Conservation (phyloP, 768 basidiomycete genomes). For the Arthromyces matolae region DNA sequence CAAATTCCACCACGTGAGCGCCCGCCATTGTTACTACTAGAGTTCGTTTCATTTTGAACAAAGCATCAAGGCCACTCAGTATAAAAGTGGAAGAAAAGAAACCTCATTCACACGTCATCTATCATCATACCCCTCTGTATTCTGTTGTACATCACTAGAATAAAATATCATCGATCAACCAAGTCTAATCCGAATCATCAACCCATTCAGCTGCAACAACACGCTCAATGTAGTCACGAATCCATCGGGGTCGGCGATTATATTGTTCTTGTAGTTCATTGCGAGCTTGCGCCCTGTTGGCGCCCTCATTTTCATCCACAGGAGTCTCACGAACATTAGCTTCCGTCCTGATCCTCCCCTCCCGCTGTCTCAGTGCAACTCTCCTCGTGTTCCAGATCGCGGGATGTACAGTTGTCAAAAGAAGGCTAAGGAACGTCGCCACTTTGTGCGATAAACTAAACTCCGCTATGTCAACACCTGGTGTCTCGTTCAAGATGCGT, state of each 20-base stretch:
- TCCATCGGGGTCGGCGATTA: conserved; percentile 54
- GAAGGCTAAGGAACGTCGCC: conserved; percentile 50
- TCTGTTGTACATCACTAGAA: conserved; percentile 19
- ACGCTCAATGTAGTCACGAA: conserved; percentile 59
- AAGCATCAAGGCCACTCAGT: conserved; percentile 9
- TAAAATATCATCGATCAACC: conserved; percentile 16
- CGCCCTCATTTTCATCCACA: conserved; percentile 27
- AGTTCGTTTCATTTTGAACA: conserved; percentile 14
- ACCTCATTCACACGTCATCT: not conserved
- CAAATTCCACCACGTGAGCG: conserved; percentile 14
- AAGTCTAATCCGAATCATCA: conserved; percentile 53
- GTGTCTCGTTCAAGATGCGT: conserved; percentile 35
- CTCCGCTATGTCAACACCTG: conserved; percentile 30
- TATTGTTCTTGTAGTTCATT: conserved; percentile 48
- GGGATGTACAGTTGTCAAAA: conserved; percentile 64
- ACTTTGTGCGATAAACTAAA: conserved; percentile 49
- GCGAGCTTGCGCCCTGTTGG: conserved; percentile 33
- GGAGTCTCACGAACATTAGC: conserved; percentile 40
- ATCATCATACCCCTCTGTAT: conserved; percentile 2
- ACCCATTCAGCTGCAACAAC: conserved; percentile 66
- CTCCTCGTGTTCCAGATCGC: conserved; percentile 72
- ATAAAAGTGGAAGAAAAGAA: too few relatives aligned
- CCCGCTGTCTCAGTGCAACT: conserved; percentile 52
- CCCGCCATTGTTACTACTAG: conserved; percentile 13
- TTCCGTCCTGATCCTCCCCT: conserved; percentile 66